Evolutionary conservation across 768 basidiomycete species (phyloP), one percentile per base, ranked within the genome.

Genomic region (Russula dissimulans): DNA sequence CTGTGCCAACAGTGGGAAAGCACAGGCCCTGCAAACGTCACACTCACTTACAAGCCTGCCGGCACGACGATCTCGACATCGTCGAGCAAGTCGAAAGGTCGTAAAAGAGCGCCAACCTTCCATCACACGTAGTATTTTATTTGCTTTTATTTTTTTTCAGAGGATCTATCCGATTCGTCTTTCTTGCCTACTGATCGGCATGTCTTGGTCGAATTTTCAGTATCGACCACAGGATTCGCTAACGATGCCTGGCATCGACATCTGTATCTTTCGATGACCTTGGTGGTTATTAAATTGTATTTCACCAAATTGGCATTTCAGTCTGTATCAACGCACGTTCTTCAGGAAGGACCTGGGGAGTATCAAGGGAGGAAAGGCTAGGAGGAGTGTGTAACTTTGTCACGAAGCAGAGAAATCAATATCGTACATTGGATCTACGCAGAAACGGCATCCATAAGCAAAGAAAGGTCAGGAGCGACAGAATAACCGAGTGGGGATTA

Each of bases 11-110:
- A 81, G 54, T 89, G 82, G 82, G 71, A 79, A 1, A 69, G 71
- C 9, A 69, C 74, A 7, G 84, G 86, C 5, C 83, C 85, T 9
- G 84, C 83, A 41, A 83, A 83, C 65, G 74, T 79, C 69, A 85
- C 83, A 17, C 69, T 72, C 53, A 74, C 78, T 51, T 80, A 76
- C 64, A 77, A 76, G 62, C 70, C 76, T 5, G 64, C 70, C 41
- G 54, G 56, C 50, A 49, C 62, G 10, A 54, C 56, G 14, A 45
- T 56, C 52, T 42, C 60, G n/a, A 26, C 61, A n/a, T 57, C 61
- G 17, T 48, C 61, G 32, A 57, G 39, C 60, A 61, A 53, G 45
- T 48, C 50, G 45, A 62, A 54, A 34, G 46, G 46, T n/a, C 61
- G 51, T 31, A 62, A 57, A 51, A 62, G 41, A 48, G 57, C 60